Conservation (phyloP, 2,329 filamentous ascomycete species). For the Chalaropsis thielavioides region DNA sequence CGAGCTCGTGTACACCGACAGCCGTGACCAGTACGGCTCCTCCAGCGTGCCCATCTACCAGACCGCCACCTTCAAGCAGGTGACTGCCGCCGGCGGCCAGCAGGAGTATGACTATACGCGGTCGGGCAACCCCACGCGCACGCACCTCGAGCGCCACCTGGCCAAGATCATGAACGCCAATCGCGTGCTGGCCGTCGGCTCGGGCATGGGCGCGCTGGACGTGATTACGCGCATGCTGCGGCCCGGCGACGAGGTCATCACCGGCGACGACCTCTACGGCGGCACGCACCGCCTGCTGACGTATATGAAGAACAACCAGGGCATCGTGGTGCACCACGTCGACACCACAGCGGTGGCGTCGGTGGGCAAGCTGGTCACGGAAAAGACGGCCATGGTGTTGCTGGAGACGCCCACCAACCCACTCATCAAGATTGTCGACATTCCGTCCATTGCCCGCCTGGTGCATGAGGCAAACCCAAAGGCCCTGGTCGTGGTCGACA, state of each 20-base stretch:
- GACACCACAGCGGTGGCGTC: slow-evolving; percentile 71
- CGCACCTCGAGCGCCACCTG: slow-evolving; percentile 87
- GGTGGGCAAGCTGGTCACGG: slow-evolving; percentile 52
- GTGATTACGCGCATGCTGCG: slow-evolving; percentile 84
- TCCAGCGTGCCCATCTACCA: slow-evolving; percentile 97
- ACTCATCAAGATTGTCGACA: slow-evolving; percentile 93
- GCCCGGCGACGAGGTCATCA: slow-evolving; percentile 92
- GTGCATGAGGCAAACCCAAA: slow-evolving; percentile 65
- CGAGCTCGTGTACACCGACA: slow-evolving; percentile 90
- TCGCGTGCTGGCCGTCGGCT: slow-evolving; percentile 82
- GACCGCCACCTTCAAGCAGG: slow-evolving; percentile 96
- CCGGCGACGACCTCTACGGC: slow-evolving; percentile 91
- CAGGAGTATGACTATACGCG: slow-evolving; percentile 96
- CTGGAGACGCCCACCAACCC: slow-evolving; percentile 96
- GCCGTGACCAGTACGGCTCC: slow-evolving; percentile 91
- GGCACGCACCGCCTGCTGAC: slow-evolving; percentile 88
- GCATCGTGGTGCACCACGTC: slow-evolving; percentile 89
- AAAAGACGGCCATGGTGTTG: slow-evolving; percentile 87
- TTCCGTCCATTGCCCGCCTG: slow-evolving; percentile 60
- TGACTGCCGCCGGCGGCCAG: slow-evolving; percentile 59
- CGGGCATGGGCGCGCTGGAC: slow-evolving; percentile 93
- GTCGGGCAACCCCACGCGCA: slow-evolving; percentile 90
- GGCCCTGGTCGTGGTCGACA: slow-evolving; percentile 83
- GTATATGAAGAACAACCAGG: slow-evolving; percentile 76
- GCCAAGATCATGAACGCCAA: slow-evolving; percentile 98